Conservation (phyloP, 768 basidiomycete species). For the Trametopsis cervina region DNA sequence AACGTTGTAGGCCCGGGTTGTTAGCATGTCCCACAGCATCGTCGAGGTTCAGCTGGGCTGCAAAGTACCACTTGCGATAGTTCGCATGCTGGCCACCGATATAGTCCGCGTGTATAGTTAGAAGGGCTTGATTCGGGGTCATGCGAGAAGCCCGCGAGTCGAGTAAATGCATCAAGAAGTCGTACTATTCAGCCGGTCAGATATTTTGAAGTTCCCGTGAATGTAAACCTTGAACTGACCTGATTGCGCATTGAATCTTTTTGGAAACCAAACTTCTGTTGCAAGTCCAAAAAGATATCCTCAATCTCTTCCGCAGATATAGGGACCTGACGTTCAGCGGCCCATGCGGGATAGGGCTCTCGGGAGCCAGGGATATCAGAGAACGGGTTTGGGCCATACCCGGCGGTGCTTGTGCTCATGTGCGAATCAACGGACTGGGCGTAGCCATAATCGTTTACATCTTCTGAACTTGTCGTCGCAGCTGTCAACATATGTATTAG, state of each 20-base stretch:
- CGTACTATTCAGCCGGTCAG: slow-evolving; percentile 53
- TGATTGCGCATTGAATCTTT: slow-evolving; percentile 94
- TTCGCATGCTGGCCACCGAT: slow-evolving; percentile 98
- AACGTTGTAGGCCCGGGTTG: slow-evolving; percentile 87
- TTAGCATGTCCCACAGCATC: slow-evolving; percentile 95
- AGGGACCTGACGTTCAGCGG: slow-evolving; percentile 86
- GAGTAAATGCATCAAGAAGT: slow-evolving; percentile 96
- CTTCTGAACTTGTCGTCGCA: slow-evolving; percentile 24
- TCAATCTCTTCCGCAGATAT: slow-evolving; percentile 98
- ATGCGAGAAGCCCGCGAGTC: slow-evolving; percentile 98
- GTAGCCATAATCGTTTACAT: slow-evolving; percentile 23
- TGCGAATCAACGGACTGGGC: slow-evolving; percentile 30
- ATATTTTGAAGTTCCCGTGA: slow-evolving; percentile 10
- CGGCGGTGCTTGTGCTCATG: slow-evolving; percentile 21
- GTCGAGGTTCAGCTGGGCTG: slow-evolving; percentile 97
- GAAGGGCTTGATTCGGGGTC: slow-evolving; percentile 91
- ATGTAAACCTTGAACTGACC: slow-evolving; percentile 44
- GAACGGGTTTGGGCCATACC: slow-evolving; percentile 20
- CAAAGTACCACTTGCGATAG: slow-evolving; percentile 99
- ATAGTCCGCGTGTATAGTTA: slow-evolving; percentile 97
- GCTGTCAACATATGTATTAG: no score
- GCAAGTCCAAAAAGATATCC: slow-evolving; percentile 95
- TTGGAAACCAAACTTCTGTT: slow-evolving; percentile 99
- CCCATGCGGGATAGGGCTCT: slow-evolving; percentile 94
- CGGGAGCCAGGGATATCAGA: slow-evolving; percentile 23